A percentile compares a stretch with the other conserved stretches of the same genome.
These are phyloP conservation scores for Nakataea oryzae DNA, from an alignment of 2,329 filamentous ascomycete genomes.

Conservation along the genomic window DNA sequence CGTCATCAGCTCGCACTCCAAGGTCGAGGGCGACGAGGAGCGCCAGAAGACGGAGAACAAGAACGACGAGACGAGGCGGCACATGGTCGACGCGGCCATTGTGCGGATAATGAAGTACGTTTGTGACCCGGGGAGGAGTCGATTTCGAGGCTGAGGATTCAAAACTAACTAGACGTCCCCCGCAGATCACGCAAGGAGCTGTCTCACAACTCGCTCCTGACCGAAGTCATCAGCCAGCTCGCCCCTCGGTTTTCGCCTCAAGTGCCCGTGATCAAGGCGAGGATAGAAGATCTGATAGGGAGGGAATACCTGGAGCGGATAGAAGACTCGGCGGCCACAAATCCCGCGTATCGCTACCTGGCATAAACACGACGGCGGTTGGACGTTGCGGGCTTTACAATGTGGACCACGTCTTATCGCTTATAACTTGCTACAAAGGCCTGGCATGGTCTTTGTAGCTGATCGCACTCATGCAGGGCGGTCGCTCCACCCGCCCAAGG, in stretches of 20 bases:
- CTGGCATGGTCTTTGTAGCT: too few species aligned
- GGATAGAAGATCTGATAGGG: slow-evolving; percentile 68
- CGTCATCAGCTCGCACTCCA: slow-evolving; percentile 70
- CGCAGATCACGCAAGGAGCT: slow-evolving; percentile 63
- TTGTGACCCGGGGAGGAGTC: too few species aligned
- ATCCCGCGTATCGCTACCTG: slow-evolving; percentile 59
- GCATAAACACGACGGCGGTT: slow-evolving; percentile 38
- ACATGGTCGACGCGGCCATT: slow-evolving; percentile 65
- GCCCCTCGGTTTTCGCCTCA: slow-evolving; percentile 64
- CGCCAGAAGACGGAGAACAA: slow-evolving; percentile 64
- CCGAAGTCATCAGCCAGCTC: slow-evolving; percentile 63
- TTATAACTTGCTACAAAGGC: too few species aligned
- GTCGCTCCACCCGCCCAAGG: too few species aligned
- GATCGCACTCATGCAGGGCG: too few species aligned
- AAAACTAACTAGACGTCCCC: background rate
- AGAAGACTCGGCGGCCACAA: slow-evolving; percentile 48
- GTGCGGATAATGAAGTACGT: slow-evolving; percentile 81
- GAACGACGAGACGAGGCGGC: slow-evolving; percentile 60
- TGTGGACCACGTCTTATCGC: too few species aligned
- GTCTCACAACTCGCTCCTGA: slow-evolving; percentile 57
- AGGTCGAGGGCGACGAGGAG: slow-evolving; percentile 67
- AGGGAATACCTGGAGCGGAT: slow-evolving; percentile 70
- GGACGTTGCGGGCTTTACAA: too few species aligned
- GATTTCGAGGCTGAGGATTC: background rate
- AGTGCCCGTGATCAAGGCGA: slow-evolving; percentile 66